These are phyloP conservation scores for Stentor roeselii DNA, from an alignment of 73 alveolate species.

Conservation along the genomic window DNA sequence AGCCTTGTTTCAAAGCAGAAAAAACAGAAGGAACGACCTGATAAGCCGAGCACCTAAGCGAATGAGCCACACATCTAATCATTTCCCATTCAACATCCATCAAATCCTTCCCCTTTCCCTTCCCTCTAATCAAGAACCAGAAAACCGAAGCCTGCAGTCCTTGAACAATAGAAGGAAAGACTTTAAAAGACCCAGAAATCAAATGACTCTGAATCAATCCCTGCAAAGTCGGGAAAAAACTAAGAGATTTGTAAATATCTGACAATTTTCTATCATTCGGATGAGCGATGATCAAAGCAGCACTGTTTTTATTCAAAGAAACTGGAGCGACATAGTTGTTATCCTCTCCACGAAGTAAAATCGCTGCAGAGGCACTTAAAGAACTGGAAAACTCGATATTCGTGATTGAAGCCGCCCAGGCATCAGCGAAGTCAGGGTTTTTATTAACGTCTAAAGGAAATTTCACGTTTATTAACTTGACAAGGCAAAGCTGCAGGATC, in stretches of 20 bases:
- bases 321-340: background rate
- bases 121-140: background rate
- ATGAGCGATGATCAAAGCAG: background rate
- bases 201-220: background rate
- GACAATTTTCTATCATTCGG: background rate
- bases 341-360: background rate
- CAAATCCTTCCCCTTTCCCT: background rate
- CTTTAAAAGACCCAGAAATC: background rate
- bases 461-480: background rate
- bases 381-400: background rate
- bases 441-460: background rate
- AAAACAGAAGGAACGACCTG: background rate
- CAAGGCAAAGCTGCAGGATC: background rate
- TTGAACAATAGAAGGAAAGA: background rate
- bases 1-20: background rate
- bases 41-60: background rate
- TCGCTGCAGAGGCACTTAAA: background rate
- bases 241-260: background rate
- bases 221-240: background rate
- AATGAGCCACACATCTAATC: background rate
- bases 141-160: background rate
- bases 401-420: background rate
- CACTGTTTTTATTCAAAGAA: background rate
- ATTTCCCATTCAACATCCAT: background rate
- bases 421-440: background rate